phyloP scores from a whole-genome alignment of 2,329 filamentous ascomycete species.

The Aspergillus sp. region DNA sequence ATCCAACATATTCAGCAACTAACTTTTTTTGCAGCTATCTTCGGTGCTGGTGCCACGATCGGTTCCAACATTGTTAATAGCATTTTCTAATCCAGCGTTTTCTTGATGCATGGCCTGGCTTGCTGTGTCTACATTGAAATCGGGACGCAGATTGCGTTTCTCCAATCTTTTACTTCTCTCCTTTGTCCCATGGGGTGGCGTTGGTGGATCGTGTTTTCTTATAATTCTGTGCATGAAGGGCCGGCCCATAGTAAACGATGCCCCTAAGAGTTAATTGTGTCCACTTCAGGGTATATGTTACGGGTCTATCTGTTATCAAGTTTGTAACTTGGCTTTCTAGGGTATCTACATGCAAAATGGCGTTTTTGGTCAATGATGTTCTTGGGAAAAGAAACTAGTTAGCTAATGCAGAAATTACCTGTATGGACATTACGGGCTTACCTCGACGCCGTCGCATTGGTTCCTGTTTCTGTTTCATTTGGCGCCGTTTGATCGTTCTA shows the following conservation, averaged over 20 bases:
- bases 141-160: constrained; percentile 3
- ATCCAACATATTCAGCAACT: constrained; percentile 12
- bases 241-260: not conserved
- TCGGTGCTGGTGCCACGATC: constrained; percentile 88
- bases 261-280: constrained; percentile 3
- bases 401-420: not conserved
- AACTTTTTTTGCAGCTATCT: constrained; percentile 63
- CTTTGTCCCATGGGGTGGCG: constrained; percentile 30
- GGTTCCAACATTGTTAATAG: constrained; percentile 87
- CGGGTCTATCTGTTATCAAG: constrained; percentile 1
- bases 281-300: not conserved
- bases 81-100: constrained; percentile 65
- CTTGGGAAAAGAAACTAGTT: constrained; percentile 3
- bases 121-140: not conserved
- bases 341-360: constrained; percentile 6
- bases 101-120: not conserved
- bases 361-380: constrained; percentile 9
- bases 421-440: not conserved
- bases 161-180: constrained; percentile 5
- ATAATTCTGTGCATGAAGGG: constrained; percentile 6
- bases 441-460: not conserved
- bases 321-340: constrained; percentile 1
- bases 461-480: not conserved
- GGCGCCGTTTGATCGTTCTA: constrained; percentile 2
- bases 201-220: constrained; percentile 27